Evolutionary conservation across 2,329 filamentous ascomycete genomes (phyloP), one percentile per base, ranked within the genome.

Genomic region (Moelleriella libera): DNA sequence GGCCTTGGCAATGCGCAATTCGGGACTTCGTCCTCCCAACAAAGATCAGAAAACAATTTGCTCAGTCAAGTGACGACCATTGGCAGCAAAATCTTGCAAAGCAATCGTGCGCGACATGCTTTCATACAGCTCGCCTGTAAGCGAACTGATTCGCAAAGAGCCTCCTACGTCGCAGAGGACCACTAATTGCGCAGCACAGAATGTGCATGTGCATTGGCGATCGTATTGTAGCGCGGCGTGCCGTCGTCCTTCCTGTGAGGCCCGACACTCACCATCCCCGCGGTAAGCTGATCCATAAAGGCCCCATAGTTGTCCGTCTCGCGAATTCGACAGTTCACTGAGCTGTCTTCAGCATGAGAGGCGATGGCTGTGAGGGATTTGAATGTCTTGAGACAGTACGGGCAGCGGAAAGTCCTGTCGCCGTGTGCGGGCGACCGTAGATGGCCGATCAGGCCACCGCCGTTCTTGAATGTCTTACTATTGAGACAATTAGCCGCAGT

Each of bases 321-420:
- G 4, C 69, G 67, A 30, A 76, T 63, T 6, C 57, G 58, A 59
- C 74, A 76, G 21, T 58, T 60, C 34, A 50, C 54, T 3, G 63
- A 61, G 47, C 63, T 65, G 1, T 68, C 63, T 53, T 78, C 74
- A 28, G 64, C 67, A 51, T 79, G 76, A 44, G 66, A 62, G 4
- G 69, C 65, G 32, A 77, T 65, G 2, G 68, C 63, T 12, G 64
- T 57, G 21, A 69, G 57, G 2, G 62, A 63, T 6, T 58, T 57
- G 54, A 74, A 78, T 6, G 53, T 56, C 2, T 56, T 57, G 10
- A 59, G 56, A 52, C 75, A 79, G 43, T 57, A 60, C 0, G 71
- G 68, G 57, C 75, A 79, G 10, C 53, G 54, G 42, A 61, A 64
- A 3, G 52, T 54, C 5, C 48, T 56, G 30, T 58, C 50, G 41